A percentile compares a stretch with the other conserved stretches of the same genome.
phyloP scores from a whole-genome alignment of 2,329 filamentous ascomycete genomes.

The Endocalyx cinctus region DNA sequence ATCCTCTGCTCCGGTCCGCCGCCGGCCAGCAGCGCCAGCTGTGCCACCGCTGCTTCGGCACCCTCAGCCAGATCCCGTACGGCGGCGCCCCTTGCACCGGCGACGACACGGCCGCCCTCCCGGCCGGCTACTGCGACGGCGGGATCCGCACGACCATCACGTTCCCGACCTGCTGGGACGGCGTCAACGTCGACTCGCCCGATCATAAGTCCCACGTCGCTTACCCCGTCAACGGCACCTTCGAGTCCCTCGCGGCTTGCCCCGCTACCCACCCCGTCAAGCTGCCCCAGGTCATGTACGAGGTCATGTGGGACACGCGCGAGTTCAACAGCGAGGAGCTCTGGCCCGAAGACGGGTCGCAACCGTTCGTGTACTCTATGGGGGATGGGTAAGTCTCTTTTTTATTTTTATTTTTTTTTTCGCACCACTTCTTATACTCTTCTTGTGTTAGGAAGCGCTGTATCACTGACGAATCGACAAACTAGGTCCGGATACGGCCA shows the following conservation, averaged over 20 bases:
- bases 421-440: too few species aligned
- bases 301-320: constrained; percentile 19
- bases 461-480: too few species aligned
- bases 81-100: constrained; percentile 20
- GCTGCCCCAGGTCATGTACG: constrained; percentile 20
- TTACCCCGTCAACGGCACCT: constrained; percentile 33
- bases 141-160: constrained; percentile 35
- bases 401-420: too few species aligned
- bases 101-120: constrained; percentile 12
- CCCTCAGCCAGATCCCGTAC: constrained; percentile 16
- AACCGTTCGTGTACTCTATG: constrained; percentile 16
- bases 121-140: constrained; percentile 12
- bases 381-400: too few species aligned
- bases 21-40: constrained; percentile 24
- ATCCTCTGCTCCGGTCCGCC: constrained; percentile 24
- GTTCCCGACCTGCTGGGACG: constrained; percentile 46
- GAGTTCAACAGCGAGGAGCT: constrained; percentile 13
- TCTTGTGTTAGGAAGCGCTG: too few species aligned
- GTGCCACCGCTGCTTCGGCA: constrained; percentile 19
- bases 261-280: constrained; percentile 17
- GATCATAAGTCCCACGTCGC: constrained; percentile 45
- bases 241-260: constrained; percentile 13
- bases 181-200: constrained; percentile 38
- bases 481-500: constrained; percentile 28
- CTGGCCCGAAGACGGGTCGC: constrained; percentile 23